Conservation (phyloP, 2,329 filamentous ascomycete species). For the Pestalotiopsis fici region DNA sequence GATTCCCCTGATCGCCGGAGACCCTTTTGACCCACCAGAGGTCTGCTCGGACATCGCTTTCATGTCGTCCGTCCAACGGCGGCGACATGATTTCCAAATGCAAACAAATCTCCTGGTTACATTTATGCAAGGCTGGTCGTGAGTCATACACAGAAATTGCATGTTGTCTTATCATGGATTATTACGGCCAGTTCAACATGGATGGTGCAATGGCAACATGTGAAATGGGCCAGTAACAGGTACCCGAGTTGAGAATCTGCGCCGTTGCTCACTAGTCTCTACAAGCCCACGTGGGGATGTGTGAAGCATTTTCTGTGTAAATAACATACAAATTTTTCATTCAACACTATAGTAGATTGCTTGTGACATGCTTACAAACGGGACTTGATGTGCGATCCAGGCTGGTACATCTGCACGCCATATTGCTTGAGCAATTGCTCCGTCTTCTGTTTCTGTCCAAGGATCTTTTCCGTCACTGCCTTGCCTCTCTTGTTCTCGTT, state of each 20-base stretch:
- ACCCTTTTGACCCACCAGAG: not conserved
- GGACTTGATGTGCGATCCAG: conserved; percentile 52
- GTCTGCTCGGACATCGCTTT: not conserved
- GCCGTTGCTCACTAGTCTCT: not conserved
- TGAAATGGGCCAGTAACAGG: not conserved
- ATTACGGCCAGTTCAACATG: not conserved
- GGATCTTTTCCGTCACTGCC: conserved; percentile 62
- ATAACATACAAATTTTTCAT: not conserved
- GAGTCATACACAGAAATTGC: not conserved
- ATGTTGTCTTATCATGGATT: not conserved
- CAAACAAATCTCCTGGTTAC: not conserved
- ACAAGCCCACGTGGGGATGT: not conserved
- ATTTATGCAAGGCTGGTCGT: not conserved
- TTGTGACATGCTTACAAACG: conserved; percentile 38
- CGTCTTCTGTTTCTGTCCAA: conserved; percentile 64
- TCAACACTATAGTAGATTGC: conserved; percentile 1
- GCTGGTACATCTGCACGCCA: conserved; percentile 44
- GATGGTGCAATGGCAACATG: not conserved
- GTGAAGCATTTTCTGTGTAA: not conserved
- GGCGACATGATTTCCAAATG: not conserved
- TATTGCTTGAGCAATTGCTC: conserved; percentile 67
- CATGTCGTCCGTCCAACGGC: conserved; percentile 6
- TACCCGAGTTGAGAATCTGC: not conserved
- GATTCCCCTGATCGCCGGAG: not conserved
- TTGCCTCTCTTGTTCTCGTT: conserved; percentile 76